Evolutionary conservation across 2,329 filamentous ascomycete species (phyloP).

Genomic region (Hypomyces rosellus): DNA sequence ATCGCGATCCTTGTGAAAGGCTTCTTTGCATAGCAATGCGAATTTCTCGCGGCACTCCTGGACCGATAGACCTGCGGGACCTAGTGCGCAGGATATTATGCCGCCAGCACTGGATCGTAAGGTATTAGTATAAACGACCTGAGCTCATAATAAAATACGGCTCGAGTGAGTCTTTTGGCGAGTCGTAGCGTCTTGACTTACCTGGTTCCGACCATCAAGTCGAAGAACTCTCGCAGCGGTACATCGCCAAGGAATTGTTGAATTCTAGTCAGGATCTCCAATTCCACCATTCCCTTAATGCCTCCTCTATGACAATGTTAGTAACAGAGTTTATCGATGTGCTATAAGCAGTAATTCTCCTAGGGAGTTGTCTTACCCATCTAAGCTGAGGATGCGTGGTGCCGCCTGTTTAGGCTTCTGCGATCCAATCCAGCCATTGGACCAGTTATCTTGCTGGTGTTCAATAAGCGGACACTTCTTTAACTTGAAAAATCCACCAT

Average conservation of each 20-base stretch:
- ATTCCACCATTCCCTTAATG: background rate
- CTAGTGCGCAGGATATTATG: background rate
- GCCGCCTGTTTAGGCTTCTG: background rate
- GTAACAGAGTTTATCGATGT: background rate
- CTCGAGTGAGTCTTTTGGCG: background rate
- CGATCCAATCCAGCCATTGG: background rate
- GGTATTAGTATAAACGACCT: background rate
- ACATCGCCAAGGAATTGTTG: background rate
- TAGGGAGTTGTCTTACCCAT: background rate
- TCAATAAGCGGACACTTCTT: background rate
- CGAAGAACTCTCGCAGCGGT: background rate
- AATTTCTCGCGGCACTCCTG: too few relatives aligned
- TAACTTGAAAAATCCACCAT: background rate
- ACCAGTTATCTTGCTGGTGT: background rate
- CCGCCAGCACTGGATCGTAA: background rate
- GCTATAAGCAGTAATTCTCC: too few relatives aligned
- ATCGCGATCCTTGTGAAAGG: too few relatives aligned
- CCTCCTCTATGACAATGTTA: background rate
- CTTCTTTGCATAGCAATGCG: too few relatives aligned
- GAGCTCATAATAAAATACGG: background rate
- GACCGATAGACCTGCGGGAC: background rate
- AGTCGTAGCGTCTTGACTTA: background rate
- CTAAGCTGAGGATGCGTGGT: background rate
- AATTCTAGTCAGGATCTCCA: background rate
- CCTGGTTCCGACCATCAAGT: background rate